A percentile compares a stretch with the other conserved stretches of the same genome.
These are phyloP conservation scores for Acrocalymma vagum DNA, from an alignment of 2,329 filamentous ascomycete species.

Conservation along the genomic window DNA sequence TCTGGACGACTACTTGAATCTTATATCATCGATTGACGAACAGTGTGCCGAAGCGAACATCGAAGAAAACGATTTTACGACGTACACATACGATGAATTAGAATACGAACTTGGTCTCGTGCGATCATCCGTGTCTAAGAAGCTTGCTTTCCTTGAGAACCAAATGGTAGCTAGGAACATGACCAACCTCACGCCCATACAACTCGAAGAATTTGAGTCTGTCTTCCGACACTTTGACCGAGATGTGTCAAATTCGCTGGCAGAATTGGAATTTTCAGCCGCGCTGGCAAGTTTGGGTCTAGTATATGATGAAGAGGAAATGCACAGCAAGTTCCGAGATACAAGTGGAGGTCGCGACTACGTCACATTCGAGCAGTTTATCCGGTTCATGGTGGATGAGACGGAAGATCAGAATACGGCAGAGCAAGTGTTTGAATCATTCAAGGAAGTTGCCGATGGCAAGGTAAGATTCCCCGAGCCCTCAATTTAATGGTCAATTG, in stretches of 20 bases:
- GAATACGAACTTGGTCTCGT: conserved; percentile 93
- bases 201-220: conserved; percentile 97
- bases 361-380: conserved; percentile 98
- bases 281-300: conserved; percentile 93
- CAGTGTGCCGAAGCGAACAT: conserved; percentile 97
- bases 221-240: conserved; percentile 98
- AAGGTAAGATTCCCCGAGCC: conserved; percentile 66
- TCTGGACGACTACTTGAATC: conserved; percentile 88
- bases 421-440: conserved; percentile 97
- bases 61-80: conserved; percentile 99
- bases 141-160: conserved; percentile 95
- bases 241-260: conserved; percentile 86
- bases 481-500: conserved; percentile 1
- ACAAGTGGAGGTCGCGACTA: conserved; percentile 81
- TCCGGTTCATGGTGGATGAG: conserved; percentile 98
- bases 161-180: conserved; percentile 98
- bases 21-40: conserved; percentile 84
- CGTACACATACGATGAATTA: conserved; percentile 96
- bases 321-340: conserved; percentile 92
- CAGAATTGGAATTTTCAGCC: conserved; percentile 94
- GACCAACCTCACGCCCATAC: conserved; percentile 98
- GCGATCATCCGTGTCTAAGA: conserved; percentile 92
- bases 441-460: conserved; percentile 95
- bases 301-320: conserved; percentile 96
- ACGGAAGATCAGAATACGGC: conserved; percentile 99